Evolutionary conservation across 116 monocot genomes (phyloP).

Genomic region (Posidonia oceanica): DNA sequence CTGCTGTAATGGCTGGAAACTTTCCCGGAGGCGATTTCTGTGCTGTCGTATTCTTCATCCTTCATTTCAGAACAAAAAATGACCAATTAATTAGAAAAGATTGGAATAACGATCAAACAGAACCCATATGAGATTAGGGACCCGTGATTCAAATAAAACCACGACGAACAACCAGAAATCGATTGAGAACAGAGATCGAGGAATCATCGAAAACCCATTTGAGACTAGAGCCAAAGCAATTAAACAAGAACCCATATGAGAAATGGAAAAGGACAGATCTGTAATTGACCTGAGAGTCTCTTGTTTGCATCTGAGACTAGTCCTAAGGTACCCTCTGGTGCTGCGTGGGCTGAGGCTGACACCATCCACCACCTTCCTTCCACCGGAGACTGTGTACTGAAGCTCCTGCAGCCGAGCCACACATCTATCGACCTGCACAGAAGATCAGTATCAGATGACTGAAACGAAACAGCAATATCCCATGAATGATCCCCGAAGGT

Average conservation of each 20-base stretch:
- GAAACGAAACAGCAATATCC: background rate
- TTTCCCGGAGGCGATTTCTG: slow-evolving; percentile 44
- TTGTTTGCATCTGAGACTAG: slow-evolving; percentile 84
- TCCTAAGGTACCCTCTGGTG: slow-evolving; percentile 61
- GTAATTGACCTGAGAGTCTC: slow-evolving; percentile 38
- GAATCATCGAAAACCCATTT: too few relatives aligned
- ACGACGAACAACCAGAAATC: too few relatives aligned
- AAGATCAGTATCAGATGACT: background rate
- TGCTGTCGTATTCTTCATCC: slow-evolving; percentile 33
- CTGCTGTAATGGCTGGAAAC: slow-evolving; percentile 26
- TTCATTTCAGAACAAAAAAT: slow-evolving; percentile 5
- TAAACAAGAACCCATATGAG: too few relatives aligned
- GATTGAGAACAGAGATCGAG: too few relatives aligned
- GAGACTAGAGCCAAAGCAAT: too few relatives aligned
- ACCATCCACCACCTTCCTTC: slow-evolving; percentile 50
- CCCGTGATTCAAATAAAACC: too few relatives aligned
- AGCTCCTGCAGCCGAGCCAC: slow-evolving; percentile 83
- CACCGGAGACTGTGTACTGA: slow-evolving; percentile 68
- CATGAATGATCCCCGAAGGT: background rate
- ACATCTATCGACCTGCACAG: slow-evolving; percentile 67
- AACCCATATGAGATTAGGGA: too few relatives aligned
- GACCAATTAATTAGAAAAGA: background rate
- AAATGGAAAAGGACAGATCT: too few relatives aligned
- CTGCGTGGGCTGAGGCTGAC: slow-evolving; percentile 75
- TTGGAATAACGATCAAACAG: background rate